Conservation (phyloP, 1,284 basidiomycete genomes). For the Austroboletus sp. region DNA sequence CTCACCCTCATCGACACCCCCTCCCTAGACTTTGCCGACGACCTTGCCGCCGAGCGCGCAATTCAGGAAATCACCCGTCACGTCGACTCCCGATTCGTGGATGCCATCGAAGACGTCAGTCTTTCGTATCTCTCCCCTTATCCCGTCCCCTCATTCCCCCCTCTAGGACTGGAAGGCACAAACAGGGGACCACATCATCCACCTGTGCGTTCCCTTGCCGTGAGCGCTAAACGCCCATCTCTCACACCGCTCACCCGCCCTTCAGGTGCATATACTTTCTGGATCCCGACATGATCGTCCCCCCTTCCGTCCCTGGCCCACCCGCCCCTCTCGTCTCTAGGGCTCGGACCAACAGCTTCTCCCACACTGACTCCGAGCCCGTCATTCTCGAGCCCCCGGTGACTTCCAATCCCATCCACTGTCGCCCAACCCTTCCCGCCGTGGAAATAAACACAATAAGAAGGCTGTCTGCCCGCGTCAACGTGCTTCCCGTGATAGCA, state of each 20-base stretch:
- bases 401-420: conserved; percentile 59
- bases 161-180: conserved; percentile 59
- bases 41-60: conserved; percentile 49
- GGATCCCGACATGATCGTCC: conserved; percentile 68
- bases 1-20: conserved; percentile 75
- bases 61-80: conserved; percentile 59
- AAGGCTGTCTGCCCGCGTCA: conserved; percentile 84
- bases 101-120: conserved; percentile 65
- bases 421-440: conserved; percentile 57
- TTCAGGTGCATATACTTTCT: conserved; percentile 72
- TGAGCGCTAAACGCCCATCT: conserved; percentile 19
- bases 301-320: conserved; percentile 55
- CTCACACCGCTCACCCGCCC: conserved; percentile 21
- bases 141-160: conserved; percentile 7
- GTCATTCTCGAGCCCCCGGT: conserved; percentile 74
- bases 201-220: conserved; percentile 55
- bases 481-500: conserved; percentile 90
- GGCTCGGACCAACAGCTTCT: conserved; percentile 60
- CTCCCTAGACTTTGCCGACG: conserved; percentile 62
- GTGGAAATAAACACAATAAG: conserved; percentile 88
- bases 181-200: conserved; percentile 65
- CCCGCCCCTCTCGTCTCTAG: conserved; percentile 58
- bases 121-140: conserved; percentile 17
- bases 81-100: conserved; percentile 59
- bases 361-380: conserved; percentile 60